These are phyloP conservation scores for Gleditsia sinensis DNA, from an alignment of 306 rosid genomes.

Conservation along the genomic window DNA sequence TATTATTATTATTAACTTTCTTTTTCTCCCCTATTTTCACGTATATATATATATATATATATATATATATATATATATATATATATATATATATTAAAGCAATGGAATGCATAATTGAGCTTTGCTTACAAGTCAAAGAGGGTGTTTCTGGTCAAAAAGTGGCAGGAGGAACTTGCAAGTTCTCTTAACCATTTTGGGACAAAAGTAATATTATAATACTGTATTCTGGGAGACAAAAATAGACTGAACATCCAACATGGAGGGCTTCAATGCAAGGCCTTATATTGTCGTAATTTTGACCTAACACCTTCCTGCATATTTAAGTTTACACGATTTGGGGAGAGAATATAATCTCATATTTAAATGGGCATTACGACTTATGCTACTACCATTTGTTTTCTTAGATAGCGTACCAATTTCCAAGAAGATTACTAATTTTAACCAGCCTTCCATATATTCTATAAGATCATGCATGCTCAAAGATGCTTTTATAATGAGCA, in stretches of 20 bases:
- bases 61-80: too few relatives aligned
- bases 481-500: too few relatives aligned
- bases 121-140: not conserved
- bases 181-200: slow-evolving; percentile 28
- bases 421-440: not conserved
- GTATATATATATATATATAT: too few relatives aligned
- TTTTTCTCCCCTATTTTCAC: not conserved
- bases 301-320: not conserved
- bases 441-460: not conserved
- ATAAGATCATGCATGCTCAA: not conserved
- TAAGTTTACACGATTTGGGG: not conserved
- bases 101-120: not conserved
- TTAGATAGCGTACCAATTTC: not conserved
- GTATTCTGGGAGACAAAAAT: slow-evolving; percentile 32
- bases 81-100: too few relatives aligned
- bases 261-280: not conserved
- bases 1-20: not conserved
- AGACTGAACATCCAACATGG: slow-evolving; percentile 21
- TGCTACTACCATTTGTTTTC: not conserved
- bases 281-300: slow-evolving; percentile 25
- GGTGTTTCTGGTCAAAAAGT: slow-evolving; percentile 40
- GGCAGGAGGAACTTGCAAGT: not conserved
- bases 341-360: slow-evolving; percentile 14
- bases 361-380: not conserved
- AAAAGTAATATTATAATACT: slow-evolving; percentile 32